phyloP scores from a whole-genome alignment of 1,284 basidiomycete genomes.

The Trametes polyzona region DNA sequence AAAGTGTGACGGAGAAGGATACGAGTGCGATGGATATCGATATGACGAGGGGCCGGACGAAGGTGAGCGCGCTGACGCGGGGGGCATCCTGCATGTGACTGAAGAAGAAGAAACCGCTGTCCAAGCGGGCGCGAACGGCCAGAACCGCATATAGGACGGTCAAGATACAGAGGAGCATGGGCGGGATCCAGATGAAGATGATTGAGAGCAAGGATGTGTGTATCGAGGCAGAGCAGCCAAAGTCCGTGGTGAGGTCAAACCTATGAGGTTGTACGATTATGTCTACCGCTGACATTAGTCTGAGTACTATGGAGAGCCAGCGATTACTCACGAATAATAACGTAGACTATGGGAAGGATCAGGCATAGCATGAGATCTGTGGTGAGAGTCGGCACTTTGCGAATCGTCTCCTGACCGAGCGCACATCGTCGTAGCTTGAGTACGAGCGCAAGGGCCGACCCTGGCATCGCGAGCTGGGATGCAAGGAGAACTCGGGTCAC shows the following conservation, averaged over 20 bases:
- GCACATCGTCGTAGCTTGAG: slow-evolving; percentile 31
- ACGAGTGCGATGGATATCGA: slow-evolving; percentile 40
- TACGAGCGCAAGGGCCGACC: slow-evolving; percentile 54
- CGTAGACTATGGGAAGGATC: slow-evolving; percentile 57
- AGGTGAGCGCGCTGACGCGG: slow-evolving; percentile 41
- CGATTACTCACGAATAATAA: slow-evolving; percentile 55
- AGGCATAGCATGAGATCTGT: slow-evolving; percentile 56
- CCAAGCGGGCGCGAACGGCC: slow-evolving; percentile 26
- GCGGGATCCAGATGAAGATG: slow-evolving; percentile 61
- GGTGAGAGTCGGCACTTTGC: slow-evolving; percentile 26
- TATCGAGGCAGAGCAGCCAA: slow-evolving; percentile 65
- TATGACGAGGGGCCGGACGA: slow-evolving; percentile 44
- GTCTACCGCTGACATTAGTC: slow-evolving; percentile 45
- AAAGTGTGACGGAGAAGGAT: slow-evolving; percentile 40
- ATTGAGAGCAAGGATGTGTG: slow-evolving; percentile 56
- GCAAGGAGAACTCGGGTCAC: slow-evolving; percentile 49
- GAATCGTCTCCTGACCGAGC: slow-evolving; percentile 17
- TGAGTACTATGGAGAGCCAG: not conserved
- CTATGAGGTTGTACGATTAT: slow-evolving; percentile 68
- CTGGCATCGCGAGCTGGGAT: slow-evolving; percentile 49
- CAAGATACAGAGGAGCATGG: slow-evolving; percentile 49
- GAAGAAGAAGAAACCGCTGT: slow-evolving; percentile 40
- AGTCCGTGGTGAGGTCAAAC: slow-evolving; percentile 65
- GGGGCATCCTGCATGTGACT: slow-evolving; percentile 32
- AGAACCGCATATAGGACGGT: slow-evolving; percentile 48